A percentile compares a stretch with the other conserved stretches of the same genome.
These are phyloP conservation scores for Dactylellina parvicollis DNA, from an alignment of 2,329 filamentous ascomycete species.

Conservation along the genomic window DNA sequence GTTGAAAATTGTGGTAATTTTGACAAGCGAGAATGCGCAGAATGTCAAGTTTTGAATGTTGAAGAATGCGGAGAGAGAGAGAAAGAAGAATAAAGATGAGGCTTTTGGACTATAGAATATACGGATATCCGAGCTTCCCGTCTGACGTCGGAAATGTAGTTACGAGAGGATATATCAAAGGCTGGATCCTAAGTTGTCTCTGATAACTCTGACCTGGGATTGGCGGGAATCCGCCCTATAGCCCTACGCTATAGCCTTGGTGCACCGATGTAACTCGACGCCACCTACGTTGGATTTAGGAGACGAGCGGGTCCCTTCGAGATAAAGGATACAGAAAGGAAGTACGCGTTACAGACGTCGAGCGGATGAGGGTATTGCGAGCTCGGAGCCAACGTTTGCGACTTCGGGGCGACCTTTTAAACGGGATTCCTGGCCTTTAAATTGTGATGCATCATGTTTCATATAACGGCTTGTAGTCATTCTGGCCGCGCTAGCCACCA, in stretches of 20 bases:
- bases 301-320: neutral
- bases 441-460: conserved; percentile 23
- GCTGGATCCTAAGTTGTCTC: conserved; percentile 24
- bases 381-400: too few species aligned
- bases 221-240: conserved; percentile 13
- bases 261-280: conserved; percentile 3
- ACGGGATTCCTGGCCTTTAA: neutral
- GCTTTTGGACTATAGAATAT: neutral
- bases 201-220: conserved; percentile 2
- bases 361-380: too few species aligned
- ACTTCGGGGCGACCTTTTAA: too few species aligned
- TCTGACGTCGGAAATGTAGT: neutral
- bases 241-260: too few species aligned
- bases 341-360: too few species aligned
- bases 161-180: conserved; percentile 26
- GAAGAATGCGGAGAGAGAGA: neutral
- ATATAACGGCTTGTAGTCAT: conserved; percentile 44
- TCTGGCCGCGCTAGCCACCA: conserved; percentile 47
- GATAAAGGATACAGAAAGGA: too few species aligned
- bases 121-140: neutral
- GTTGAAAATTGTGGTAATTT: conserved; percentile 42
- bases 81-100: neutral
- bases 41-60: neutral
- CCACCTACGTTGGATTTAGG: conserved; percentile 27
- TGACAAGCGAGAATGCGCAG: conserved; percentile 24